Evolutionary conservation across 768 basidiomycete species (phyloP), one percentile per base, ranked within the genome.

Genomic region (Termitomyces sp.): DNA sequence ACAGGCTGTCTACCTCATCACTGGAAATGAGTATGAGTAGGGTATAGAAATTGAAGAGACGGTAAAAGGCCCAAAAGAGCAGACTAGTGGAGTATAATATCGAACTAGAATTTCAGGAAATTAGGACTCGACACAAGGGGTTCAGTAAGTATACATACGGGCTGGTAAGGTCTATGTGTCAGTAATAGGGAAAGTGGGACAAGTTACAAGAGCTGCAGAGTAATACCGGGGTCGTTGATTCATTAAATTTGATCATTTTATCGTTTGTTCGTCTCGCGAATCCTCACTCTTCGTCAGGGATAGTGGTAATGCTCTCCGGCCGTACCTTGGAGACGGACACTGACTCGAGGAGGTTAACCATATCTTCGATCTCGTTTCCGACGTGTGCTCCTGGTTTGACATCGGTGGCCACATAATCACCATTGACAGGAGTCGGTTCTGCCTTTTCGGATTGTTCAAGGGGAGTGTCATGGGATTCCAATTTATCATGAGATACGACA

Each of bases 341-440:
- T 1, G 75, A 64, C 70, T 90, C 84, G 12, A 89, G 80, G 61
- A 88, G 75, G 62, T 78, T 82, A 58, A 90, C 82, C 52, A 89
- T 82, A 54, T 82, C 81, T 67, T 83, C 88, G 30, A 86, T 73
- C 30, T 86, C 81, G 53, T 73, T 67, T 16, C 67, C 76, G 14
- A 63, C 48, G 10, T 54, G 55, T 39, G 55, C 48, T 30, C 46
- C 56, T 2, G 61, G 39, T 32, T 56, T 63, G 21, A 62, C 50
- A 27, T 50, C 35, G 16, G 23, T 23, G 14, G 23, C 23, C 35
- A 25, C 49, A 45, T 63, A 61, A 32, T 60, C 64, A 10, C 49
- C 67, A 11, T 55, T 39, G 21, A 51, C 65, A 25, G 58, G 53
- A 37, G 50, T 54, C 40, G 47, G 45, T 16, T 60, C 53, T 5